phyloP scores from a whole-genome alignment of 2,329 filamentous ascomycete species.

The Fonsecaea nubica region DNA sequence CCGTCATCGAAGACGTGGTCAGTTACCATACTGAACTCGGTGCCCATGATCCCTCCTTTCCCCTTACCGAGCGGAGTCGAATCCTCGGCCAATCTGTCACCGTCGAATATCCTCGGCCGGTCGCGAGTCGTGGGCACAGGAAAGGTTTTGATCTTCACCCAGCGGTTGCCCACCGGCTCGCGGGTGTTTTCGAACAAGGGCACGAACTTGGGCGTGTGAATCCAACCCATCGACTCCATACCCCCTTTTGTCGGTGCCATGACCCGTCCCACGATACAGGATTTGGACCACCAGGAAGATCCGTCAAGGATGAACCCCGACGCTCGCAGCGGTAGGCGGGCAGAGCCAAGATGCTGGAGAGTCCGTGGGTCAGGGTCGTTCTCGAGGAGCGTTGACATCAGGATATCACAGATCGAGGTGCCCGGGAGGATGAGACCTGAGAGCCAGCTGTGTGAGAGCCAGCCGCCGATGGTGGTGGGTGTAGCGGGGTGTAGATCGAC shows the following conservation, averaged over 20 bases:
- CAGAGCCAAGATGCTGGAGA: slow-evolving; percentile 56
- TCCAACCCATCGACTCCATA: slow-evolving; percentile 63
- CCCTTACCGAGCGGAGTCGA: slow-evolving; percentile 50
- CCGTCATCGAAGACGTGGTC: slow-evolving; percentile 41
- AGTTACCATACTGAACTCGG: slow-evolving; percentile 49
- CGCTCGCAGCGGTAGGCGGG: slow-evolving; percentile 58
- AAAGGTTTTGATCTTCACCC: slow-evolving; percentile 57
- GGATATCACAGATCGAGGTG: slow-evolving; percentile 59
- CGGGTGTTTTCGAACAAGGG: slow-evolving; percentile 46
- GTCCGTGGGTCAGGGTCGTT: slow-evolving; percentile 56
- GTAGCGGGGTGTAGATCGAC: slow-evolving; percentile 34
- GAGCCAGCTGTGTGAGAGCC: slow-evolving; percentile 63
- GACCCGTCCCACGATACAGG: slow-evolving; percentile 61
- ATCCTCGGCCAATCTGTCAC: slow-evolving; percentile 47
- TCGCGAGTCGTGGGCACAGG: slow-evolving; percentile 41
- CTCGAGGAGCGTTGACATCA: slow-evolving; percentile 64
- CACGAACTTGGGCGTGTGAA: slow-evolving; percentile 49
- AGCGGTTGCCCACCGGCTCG: slow-evolving; percentile 50
- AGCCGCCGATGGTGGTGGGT: slow-evolving; percentile 53
- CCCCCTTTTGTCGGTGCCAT: slow-evolving; percentile 54
- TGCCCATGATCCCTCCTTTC: slow-evolving; percentile 47
- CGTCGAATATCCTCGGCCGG: slow-evolving; percentile 54
- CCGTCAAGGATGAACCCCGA: slow-evolving; percentile 57
- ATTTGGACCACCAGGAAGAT: slow-evolving; percentile 64
- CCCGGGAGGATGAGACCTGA: slow-evolving; percentile 63